These are phyloP conservation scores for Triticum timopheevii DNA, from an alignment of 176 grass and related monocot genomes.

Conservation along the genomic window DNA sequence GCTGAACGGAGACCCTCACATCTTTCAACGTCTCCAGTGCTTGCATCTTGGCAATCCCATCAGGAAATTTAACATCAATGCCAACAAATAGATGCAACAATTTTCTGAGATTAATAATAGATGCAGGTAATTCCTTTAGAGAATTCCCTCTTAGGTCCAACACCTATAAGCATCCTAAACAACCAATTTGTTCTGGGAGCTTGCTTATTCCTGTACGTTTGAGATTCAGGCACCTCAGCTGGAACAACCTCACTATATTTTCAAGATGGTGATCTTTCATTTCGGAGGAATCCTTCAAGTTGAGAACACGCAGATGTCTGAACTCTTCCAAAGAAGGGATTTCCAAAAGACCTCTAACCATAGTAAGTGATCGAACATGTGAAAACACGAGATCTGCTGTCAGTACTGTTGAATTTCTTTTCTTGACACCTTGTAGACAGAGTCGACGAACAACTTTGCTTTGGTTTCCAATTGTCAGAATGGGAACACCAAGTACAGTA, in stretches of 20 bases:
- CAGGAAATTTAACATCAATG: too few relatives aligned
- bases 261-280: background rate
- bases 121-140: background rate
- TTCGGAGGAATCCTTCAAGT: background rate
- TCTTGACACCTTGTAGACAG: rapidly evolving
- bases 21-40: too few relatives aligned
- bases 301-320: background rate
- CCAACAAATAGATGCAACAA: background rate
- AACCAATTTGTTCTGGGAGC: background rate
- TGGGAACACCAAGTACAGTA: background rate
- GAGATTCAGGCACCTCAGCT: background rate
- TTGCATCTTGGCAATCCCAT: too few relatives aligned
- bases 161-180: background rate
- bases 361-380: background rate
- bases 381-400: background rate
- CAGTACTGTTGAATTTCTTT: too few relatives aligned
- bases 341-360: background rate
- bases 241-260: background rate
- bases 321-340: background rate
- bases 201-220: rapidly evolving
- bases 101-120: background rate
- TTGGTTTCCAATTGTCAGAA: background rate
- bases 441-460: background rate
- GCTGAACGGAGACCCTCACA: too few relatives aligned
- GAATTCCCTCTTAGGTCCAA: rapidly evolving